phyloP scores from a whole-genome alignment of 768 basidiomycete species.

The Daedalea quercina region DNA sequence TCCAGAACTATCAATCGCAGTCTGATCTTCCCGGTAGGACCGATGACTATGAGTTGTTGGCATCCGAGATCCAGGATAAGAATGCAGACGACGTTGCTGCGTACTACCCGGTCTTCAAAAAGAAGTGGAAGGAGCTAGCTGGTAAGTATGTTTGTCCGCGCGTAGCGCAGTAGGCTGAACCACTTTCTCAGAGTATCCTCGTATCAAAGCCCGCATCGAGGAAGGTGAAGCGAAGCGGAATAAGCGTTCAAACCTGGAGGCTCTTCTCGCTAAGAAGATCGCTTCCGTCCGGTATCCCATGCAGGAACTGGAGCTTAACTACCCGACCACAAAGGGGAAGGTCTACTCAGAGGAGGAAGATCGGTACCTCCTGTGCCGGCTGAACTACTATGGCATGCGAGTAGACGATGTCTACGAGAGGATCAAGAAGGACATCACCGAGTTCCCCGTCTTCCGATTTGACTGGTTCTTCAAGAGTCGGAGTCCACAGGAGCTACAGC shows the following conservation, averaged over 20 bases:
- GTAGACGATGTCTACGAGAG: conserved; percentile 87
- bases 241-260: conserved; percentile 75
- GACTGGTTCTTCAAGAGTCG: conserved; percentile 98
- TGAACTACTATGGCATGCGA: conserved; percentile 87
- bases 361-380: conserved; percentile 83
- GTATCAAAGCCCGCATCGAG: conserved; percentile 76
- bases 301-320: conserved; percentile 95
- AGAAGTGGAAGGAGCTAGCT: conserved; percentile 80
- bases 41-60: conserved; percentile 60
- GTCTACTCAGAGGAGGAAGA: conserved; percentile 97
- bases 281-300: conserved; percentile 81
- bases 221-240: conserved; percentile 89
- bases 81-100: conserved; percentile 65
- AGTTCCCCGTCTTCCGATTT: conserved; percentile 95
- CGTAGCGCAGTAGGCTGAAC: background rate
- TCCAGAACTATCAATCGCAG: background rate
- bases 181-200: conserved; percentile 54
- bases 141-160: conserved; percentile 36
- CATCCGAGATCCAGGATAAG: conserved; percentile 83
- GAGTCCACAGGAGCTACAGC: conserved; percentile 80
- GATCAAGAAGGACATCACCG: conserved; percentile 93
- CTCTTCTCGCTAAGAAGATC: conserved; percentile 78
- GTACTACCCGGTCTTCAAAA: conserved; percentile 82
- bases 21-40: conserved; percentile 36
- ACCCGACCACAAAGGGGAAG: conserved; percentile 94